These are phyloP conservation scores for Fonsecaea monophora DNA, from an alignment of 2,329 filamentous ascomycete genomes.

Conservation along the genomic window DNA sequence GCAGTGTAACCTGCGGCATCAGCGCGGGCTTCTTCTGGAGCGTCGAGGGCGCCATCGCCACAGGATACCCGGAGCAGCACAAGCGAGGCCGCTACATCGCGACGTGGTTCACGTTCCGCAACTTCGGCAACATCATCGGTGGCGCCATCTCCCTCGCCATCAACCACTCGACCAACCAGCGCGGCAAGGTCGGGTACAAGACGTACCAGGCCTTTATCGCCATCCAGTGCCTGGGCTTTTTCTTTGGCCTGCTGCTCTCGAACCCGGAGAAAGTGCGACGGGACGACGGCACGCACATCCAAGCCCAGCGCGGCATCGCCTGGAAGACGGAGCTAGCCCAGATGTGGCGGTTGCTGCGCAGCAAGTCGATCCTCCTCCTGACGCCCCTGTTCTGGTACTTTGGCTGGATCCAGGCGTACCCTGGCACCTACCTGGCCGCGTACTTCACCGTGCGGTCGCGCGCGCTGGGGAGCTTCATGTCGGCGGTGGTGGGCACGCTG, in stretches of 20 bases:
- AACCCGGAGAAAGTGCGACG: constrained; percentile 55
- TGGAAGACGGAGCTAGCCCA: constrained; percentile 45
- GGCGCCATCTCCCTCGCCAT: constrained; percentile 59
- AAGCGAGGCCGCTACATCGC: constrained; percentile 55
- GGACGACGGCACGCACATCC: constrained; percentile 50
- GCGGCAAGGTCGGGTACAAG: constrained; percentile 56
- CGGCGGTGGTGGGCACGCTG: constrained; percentile 50
- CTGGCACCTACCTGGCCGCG: constrained; percentile 51
- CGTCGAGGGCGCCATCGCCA: constrained; percentile 50
- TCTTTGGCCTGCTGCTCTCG: constrained; percentile 53
- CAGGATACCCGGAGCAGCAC: constrained; percentile 56
- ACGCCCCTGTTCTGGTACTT: constrained; percentile 49
- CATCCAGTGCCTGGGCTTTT: constrained; percentile 55
- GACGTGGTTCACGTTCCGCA: constrained; percentile 62
- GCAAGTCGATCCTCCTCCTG: constrained; percentile 48
- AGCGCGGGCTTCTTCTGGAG: constrained; percentile 51
- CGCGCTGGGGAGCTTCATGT: constrained; percentile 49
- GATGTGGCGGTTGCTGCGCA: constrained; percentile 48
- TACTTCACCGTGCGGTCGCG: constrained; percentile 54
- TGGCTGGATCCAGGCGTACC: constrained; percentile 48
- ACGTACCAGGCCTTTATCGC: constrained; percentile 47
- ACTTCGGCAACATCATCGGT: constrained; percentile 61
- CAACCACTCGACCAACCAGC: constrained; percentile 53
- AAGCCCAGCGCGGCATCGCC: constrained; percentile 42
- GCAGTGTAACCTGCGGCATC: constrained; percentile 52